Evolutionary conservation across 1,284 basidiomycete species (phyloP).

Genomic region (Tetrapyrgos nigripes): DNA sequence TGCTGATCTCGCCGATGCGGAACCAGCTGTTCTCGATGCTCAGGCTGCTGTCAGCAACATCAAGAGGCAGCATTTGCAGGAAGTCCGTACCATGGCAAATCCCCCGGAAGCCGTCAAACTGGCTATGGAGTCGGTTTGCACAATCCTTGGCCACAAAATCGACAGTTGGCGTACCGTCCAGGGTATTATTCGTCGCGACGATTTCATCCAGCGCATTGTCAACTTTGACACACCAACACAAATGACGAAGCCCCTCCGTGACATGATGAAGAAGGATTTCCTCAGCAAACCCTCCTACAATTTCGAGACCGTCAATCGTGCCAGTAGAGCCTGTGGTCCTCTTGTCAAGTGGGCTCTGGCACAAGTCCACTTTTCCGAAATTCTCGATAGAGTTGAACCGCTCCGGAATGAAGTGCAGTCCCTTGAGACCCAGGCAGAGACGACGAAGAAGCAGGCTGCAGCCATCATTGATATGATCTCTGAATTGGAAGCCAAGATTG

Average conservation of each 20-base stretch:
- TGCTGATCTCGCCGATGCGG: slow-evolving; percentile 96
- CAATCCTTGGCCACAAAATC: slow-evolving; percentile 95
- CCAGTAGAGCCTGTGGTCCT: slow-evolving; percentile 97
- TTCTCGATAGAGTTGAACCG: slow-evolving; percentile 97
- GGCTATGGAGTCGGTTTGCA: slow-evolving; percentile 99
- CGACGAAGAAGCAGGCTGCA: slow-evolving; percentile 90
- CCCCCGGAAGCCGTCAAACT: slow-evolving; percentile 98
- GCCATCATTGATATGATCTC: slow-evolving; percentile 93
- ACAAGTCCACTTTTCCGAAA: slow-evolving; percentile 97
- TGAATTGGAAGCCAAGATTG: slow-evolving; percentile 94
- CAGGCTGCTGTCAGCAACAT: slow-evolving; percentile 97
- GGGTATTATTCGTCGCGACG: slow-evolving; percentile 94
- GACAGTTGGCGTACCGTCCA: slow-evolving; percentile 98
- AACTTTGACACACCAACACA: slow-evolving; percentile 94
- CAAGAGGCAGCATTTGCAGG: slow-evolving; percentile 95
- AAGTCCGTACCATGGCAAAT: slow-evolving; percentile 98
- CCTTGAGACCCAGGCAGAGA: slow-evolving; percentile 90
- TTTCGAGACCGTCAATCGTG: slow-evolving; percentile 95
- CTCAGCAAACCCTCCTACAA: slow-evolving; percentile 92
- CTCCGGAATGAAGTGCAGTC: slow-evolving; percentile 95
- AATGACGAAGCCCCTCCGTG: slow-evolving; percentile 91
- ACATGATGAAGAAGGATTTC: slow-evolving; percentile 94
- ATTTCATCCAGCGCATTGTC: slow-evolving; percentile 97
- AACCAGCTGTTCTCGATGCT: slow-evolving; percentile 96
- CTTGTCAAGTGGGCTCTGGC: slow-evolving; percentile 99